Conservation (phyloP, 2,329 filamentous ascomycete species). For the Trichoderma sp. region DNA sequence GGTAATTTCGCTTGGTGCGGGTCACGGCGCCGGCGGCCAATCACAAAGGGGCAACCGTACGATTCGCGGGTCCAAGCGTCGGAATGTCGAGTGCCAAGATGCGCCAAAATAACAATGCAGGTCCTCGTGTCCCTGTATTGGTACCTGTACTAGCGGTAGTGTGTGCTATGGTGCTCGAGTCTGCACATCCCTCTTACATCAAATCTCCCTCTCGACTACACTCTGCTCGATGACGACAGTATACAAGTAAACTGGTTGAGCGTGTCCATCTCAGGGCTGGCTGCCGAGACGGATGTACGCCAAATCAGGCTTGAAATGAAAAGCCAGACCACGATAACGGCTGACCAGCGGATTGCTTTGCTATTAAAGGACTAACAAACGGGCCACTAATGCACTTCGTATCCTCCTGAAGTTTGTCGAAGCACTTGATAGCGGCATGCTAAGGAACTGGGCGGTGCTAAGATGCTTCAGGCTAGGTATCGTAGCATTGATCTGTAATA, state of each 20-base stretch:
- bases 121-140: not conserved
- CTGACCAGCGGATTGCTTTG: not conserved
- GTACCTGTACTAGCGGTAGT: not conserved
- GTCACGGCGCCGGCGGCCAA: not conserved
- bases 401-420: not conserved
- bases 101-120: slow-evolving; percentile 15
- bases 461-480: slow-evolving; percentile 1
- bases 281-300: not conserved
- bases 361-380: not conserved
- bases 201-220: not conserved
- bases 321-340: not conserved
- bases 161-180: not conserved
- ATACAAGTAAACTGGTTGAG: not conserved
- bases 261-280: not conserved
- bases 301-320: not conserved
- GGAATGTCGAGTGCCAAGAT: slow-evolving; percentile 20
- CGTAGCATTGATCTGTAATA: slow-evolving; percentile 16
- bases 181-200: not conserved
- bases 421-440: not conserved
- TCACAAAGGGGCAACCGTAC: not conserved
- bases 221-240: not conserved
- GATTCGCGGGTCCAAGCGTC: slow-evolving; percentile 16
- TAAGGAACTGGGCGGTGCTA: not conserved
- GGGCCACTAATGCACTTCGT: not conserved
- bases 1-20: slow-evolving; percentile 28